Conservation (phyloP, 805 yeast genomes). For the Wickerhamomyces rabaulensis region DNA sequence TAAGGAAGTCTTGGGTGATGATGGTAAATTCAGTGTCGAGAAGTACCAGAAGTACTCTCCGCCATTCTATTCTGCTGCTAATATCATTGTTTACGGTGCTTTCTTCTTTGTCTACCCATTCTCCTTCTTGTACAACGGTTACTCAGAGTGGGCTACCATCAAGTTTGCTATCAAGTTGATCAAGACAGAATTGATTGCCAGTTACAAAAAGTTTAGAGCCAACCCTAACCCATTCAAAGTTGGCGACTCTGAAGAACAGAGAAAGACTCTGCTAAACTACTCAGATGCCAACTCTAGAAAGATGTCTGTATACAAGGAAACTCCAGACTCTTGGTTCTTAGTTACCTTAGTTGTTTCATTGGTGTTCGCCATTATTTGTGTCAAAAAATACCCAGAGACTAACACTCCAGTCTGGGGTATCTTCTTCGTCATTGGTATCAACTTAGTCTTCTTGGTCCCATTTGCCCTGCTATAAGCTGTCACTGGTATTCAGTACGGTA, state of each 20-base stretch:
- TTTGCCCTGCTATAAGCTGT: constrained; percentile 40
- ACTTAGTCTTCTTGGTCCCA: constrained; percentile 47
- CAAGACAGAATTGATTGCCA: background rate
- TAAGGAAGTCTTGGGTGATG: constrained; percentile 35
- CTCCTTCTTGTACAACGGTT: constrained; percentile 40
- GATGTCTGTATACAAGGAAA: constrained; percentile 54
- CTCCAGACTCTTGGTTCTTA: constrained; percentile 45
- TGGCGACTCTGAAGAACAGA: background rate
- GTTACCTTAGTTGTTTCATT: constrained; percentile 37
- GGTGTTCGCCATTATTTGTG: constrained; percentile 38
- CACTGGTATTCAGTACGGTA: constrained; percentile 43
- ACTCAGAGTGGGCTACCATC: constrained; percentile 38
- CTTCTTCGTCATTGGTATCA: constrained; percentile 46
- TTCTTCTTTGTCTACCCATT: constrained; percentile 43
- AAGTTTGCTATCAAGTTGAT: background rate
- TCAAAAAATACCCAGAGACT: constrained; percentile 36
- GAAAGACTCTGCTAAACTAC: background rate
- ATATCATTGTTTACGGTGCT: constrained; percentile 53
- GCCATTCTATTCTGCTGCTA: constrained; percentile 62
- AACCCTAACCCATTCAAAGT: background rate
- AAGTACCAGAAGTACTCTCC: constrained; percentile 53
- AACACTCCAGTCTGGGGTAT: constrained; percentile 59
- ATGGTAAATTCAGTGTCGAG: constrained; percentile 38
- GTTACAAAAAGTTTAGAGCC: background rate
- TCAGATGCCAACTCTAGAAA: constrained; percentile 47